Percentiles rank a stretch among this genome's conserved stretches.
Evolutionary conservation across 2,329 filamentous ascomycete genomes (phyloP).

Genomic region (Acrocalymma vagum): DNA sequence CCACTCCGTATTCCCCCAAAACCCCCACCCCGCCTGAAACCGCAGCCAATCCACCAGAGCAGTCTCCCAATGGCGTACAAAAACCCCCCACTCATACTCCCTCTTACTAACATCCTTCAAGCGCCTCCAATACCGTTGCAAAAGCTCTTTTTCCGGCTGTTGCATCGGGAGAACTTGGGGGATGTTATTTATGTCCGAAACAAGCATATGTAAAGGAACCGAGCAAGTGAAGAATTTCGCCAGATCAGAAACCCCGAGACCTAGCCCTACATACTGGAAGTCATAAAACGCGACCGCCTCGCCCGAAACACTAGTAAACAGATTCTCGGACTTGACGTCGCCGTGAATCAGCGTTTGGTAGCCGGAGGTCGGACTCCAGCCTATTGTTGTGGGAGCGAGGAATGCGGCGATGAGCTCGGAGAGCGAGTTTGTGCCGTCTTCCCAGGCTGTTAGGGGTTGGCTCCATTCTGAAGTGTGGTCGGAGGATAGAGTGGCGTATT

Average conservation of each 20-base stretch:
- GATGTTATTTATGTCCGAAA: slow-evolving; percentile 33
- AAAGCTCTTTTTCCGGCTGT: slow-evolving; percentile 59
- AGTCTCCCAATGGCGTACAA: slow-evolving; percentile 70
- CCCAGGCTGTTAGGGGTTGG: slow-evolving; percentile 54
- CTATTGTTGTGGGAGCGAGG: slow-evolving; percentile 51
- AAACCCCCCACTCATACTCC: slow-evolving; percentile 62
- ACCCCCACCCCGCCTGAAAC: slow-evolving; percentile 51
- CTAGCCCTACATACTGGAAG: slow-evolving; percentile 73
- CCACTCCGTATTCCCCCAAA: slow-evolving; percentile 48
- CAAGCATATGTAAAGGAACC: slow-evolving; percentile 64
- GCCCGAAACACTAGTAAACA: slow-evolving; percentile 64
- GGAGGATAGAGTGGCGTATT: slow-evolving; percentile 60
- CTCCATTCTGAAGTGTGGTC: slow-evolving; percentile 66
- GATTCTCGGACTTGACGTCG: slow-evolving; percentile 74
- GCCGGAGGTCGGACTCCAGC: slow-evolving; percentile 44
- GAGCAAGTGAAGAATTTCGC: slow-evolving; percentile 75
- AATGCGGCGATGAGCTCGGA: slow-evolving; percentile 64
- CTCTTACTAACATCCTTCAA: slow-evolving; percentile 44
- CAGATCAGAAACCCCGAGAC: slow-evolving; percentile 71
- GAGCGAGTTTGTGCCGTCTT: slow-evolving; percentile 43
- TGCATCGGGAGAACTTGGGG: slow-evolving; percentile 58
- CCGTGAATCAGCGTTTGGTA: slow-evolving; percentile 70
- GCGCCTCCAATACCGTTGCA: slow-evolving; percentile 58
- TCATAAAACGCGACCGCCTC: slow-evolving; percentile 70
- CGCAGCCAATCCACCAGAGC: slow-evolving; percentile 73